Evolutionary conservation across 371 early-diverging fungal genomes (phyloP), one percentile per base, ranked within the genome.

Genomic region (Mortierella sp.): DNA sequence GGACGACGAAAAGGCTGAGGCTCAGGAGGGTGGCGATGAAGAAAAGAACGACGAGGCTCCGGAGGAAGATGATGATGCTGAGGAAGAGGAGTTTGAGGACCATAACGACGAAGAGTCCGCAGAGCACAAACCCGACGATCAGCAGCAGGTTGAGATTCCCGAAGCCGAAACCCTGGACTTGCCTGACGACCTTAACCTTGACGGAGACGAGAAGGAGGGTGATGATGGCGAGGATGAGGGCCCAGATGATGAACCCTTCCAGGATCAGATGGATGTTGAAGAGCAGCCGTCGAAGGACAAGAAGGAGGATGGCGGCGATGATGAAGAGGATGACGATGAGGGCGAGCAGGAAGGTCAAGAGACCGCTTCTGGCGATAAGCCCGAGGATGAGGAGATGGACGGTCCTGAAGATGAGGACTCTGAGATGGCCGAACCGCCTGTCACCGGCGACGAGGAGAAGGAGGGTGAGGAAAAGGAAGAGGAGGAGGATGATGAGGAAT

Each of bases 341-440:
- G 86, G 86, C 55, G 66, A 71, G 47, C 85, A 78, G 55, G 91
- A 91, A 50, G 91, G 90, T 50, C 84, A 87, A 22, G 87, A 87
- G 31, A 58, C 67, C 39, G 85, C 86, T 24, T 86, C 86, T 22
- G 68, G 64, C 24, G 86, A 90, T 22, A 85, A 89, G 61, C 85
- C 86, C 4, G 79, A 87, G 72, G 71, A 86, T 41, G 76, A 77
- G 70, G 87, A 77, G 52, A 86, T 91, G 64, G 90, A 90, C 53
- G 90, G 89, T 29, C 73, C 78, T 31, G 86, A 90, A 24, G 86
- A 88, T 26, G 85, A 87, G 64, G 75, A 85, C 40, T 66, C 65
- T 48, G 79, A 77, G 53, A 85, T 78, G 80, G 83, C 75, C 16
- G 85, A 81, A 22, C 78, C 80, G n/a, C 61, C 66, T 9, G 78